Percentiles rank a stretch among this genome's conserved stretches.
phyloP scores from a whole-genome alignment of 2,329 filamentous ascomycete genomes.

The Neoscytalidium dimidiatum region DNA sequence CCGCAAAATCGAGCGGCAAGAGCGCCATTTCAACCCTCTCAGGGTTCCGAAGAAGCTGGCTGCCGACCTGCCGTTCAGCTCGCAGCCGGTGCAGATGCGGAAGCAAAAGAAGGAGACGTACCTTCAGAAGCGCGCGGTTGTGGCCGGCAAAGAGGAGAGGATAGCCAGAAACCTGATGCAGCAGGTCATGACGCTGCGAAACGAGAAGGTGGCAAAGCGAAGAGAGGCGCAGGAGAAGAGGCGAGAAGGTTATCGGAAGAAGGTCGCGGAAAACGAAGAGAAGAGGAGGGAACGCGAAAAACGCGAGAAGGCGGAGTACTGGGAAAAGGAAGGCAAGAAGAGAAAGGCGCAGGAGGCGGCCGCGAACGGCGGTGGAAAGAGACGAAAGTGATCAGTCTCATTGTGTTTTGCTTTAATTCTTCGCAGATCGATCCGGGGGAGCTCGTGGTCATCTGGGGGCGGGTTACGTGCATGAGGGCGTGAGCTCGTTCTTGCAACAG shows the following conservation, averaged over 20 bases:
- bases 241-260: constrained; percentile 76
- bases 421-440: constrained; percentile 11
- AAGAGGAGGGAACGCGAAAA: constrained; percentile 86
- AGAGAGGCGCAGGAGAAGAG: constrained; percentile 85
- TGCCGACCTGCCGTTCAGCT: constrained; percentile 86
- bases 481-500: constrained; percentile 16
- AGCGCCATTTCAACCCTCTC: constrained; percentile 60
- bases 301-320: constrained; percentile 89
- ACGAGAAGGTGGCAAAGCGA: constrained; percentile 86
- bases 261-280: constrained; percentile 78
- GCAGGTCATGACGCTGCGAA: constrained; percentile 86
- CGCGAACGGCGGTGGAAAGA: constrained; percentile 22
- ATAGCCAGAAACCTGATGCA: constrained; percentile 86
- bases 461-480: constrained; percentile 15
- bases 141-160: constrained; percentile 79
- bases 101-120: constrained; percentile 82
- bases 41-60: constrained; percentile 78
- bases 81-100: constrained; percentile 81
- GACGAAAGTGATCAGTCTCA: constrained; percentile 13
- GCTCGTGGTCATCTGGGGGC: constrained; percentile 16
- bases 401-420: background rate
- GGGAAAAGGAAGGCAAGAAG: constrained; percentile 87
- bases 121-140: constrained; percentile 91
- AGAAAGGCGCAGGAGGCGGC: constrained; percentile 57
- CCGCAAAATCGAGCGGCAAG: constrained; percentile 59